Conservation (phyloP, 225 moss, liverwort and hornwort species). For the Ulota crispa region DNA sequence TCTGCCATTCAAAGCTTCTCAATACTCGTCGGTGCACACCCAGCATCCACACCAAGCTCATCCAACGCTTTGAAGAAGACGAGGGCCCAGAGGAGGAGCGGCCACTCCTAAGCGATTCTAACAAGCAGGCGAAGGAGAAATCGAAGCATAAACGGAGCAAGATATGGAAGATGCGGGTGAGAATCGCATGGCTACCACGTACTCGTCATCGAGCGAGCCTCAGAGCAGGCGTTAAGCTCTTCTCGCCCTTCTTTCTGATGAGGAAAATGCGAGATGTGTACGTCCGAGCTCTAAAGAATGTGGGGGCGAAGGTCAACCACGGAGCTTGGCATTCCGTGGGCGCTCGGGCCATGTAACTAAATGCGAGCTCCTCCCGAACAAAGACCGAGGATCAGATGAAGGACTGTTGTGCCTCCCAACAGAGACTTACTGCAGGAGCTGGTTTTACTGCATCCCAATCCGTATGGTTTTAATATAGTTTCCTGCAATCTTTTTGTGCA, state of each 20-base stretch:
- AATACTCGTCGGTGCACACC: neutral
- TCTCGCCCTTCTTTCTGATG: constrained; percentile 24
- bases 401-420: neutral
- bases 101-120: neutral
- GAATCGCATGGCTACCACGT: neutral
- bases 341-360: constrained; percentile 20
- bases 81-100: constrained; percentile 9
- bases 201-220: neutral
- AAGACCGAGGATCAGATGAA: neutral
- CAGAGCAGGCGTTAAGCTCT: neutral
- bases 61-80: constrained; percentile 3
- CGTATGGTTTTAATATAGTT: neutral
- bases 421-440: neutral
- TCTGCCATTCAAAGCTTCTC: neutral
- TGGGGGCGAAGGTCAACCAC: neutral
- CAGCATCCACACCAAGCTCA: neutral
- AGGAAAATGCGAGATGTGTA: constrained; percentile 30
- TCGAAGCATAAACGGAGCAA: neutral
- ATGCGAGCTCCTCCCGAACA: neutral
- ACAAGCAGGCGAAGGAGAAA: neutral
- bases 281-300: neutral
- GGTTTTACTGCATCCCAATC: neutral
- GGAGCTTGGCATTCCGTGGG: constrained; percentile 14
- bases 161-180: constrained; percentile 20
- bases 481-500: neutral